phyloP scores from a whole-genome alignment of 1,139 yeast species.

The Blastobotrys malaysiensis region DNA sequence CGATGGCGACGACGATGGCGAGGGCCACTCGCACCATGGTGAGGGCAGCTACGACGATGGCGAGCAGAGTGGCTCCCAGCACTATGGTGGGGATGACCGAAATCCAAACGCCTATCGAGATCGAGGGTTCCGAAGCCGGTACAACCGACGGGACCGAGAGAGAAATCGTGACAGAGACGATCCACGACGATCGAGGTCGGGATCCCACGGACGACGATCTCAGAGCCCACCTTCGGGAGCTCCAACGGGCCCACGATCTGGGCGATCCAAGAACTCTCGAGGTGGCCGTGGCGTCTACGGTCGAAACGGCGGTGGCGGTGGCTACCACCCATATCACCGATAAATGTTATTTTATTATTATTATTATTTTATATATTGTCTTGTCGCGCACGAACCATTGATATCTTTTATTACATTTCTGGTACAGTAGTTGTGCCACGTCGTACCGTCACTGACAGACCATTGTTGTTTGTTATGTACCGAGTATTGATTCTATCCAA shows the following conservation, averaged over 20 bases:
- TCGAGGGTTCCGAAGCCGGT: conserved; percentile 19
- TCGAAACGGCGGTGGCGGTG: conserved; percentile 23
- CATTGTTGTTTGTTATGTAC: too few species aligned
- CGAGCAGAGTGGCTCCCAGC: conserved; percentile 8
- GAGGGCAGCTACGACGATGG: conserved; percentile 13
- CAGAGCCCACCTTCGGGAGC: conserved; percentile 28
- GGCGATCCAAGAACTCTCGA: conserved; percentile 29
- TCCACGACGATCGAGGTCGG: conserved; percentile 6
- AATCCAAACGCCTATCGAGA: conserved; percentile 25
- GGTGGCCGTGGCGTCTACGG: conserved; percentile 20
- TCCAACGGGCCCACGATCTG: conserved; percentile 29
- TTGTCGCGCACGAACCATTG: too few species aligned
- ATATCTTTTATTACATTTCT: not conserved
- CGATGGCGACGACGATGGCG: conserved; percentile 10
- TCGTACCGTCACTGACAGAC: too few species aligned
- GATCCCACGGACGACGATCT: conserved; percentile 19
- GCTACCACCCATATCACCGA: conserved; percentile 22
- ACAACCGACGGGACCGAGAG: conserved; percentile 22
- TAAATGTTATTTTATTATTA: not conserved
- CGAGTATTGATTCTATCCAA: too few species aligned
- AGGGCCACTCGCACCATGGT: conserved; percentile 6
- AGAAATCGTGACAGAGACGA: conserved; percentile 18
- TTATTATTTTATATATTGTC: not conserved
- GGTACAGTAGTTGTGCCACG: too few species aligned
- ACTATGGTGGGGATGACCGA: conserved; percentile 17